phyloP scores from a whole-genome alignment of 2,329 filamentous ascomycete species.

The Calcarisporium arbuscula region DNA sequence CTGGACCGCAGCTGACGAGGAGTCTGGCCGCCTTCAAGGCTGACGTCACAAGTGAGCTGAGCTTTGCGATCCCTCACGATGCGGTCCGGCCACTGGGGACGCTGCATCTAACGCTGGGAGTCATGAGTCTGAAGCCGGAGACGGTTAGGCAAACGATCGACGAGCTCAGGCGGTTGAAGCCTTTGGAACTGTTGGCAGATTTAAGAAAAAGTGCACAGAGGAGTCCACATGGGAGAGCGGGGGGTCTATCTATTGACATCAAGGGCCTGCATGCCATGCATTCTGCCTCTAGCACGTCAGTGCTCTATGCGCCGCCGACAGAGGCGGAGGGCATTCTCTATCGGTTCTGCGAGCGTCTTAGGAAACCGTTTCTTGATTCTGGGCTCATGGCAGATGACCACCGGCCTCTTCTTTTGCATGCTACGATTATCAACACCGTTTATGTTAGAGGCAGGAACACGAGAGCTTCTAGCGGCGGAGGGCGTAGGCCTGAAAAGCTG shows the following conservation, averaged over 20 bases:
- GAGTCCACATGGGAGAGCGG: neutral
- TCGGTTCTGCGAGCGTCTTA: constrained; percentile 51
- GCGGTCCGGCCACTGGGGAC: constrained; percentile 74
- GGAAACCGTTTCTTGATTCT: constrained; percentile 44
- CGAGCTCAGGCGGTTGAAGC: constrained; percentile 30
- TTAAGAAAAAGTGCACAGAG: constrained; percentile 9
- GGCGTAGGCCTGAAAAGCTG: constrained; percentile 30
- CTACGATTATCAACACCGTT: constrained; percentile 79
- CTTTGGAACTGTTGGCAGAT: constrained; percentile 31
- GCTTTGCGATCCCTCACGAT: constrained; percentile 50
- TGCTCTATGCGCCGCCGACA: constrained; percentile 58
- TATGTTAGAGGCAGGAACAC: constrained; percentile 50
- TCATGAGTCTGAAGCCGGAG: constrained; percentile 63
- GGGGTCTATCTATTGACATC: constrained; percentile 37
- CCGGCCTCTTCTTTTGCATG: constrained; percentile 68
- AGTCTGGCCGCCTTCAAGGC: constrained; percentile 56
- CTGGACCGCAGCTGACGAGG: constrained; percentile 57
- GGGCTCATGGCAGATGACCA: constrained; percentile 52
- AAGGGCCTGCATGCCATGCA: constrained; percentile 58
- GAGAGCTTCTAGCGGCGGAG: constrained; percentile 16
- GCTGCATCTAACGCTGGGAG: constrained; percentile 79
- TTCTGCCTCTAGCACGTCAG: constrained; percentile 44
- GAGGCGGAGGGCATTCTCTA: constrained; percentile 47
- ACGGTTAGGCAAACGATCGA: constrained; percentile 37
- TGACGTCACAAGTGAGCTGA: constrained; percentile 42